These are phyloP conservation scores for Logfia minima DNA, from an alignment of 129 eudicot species.

Conservation along the genomic window DNA sequence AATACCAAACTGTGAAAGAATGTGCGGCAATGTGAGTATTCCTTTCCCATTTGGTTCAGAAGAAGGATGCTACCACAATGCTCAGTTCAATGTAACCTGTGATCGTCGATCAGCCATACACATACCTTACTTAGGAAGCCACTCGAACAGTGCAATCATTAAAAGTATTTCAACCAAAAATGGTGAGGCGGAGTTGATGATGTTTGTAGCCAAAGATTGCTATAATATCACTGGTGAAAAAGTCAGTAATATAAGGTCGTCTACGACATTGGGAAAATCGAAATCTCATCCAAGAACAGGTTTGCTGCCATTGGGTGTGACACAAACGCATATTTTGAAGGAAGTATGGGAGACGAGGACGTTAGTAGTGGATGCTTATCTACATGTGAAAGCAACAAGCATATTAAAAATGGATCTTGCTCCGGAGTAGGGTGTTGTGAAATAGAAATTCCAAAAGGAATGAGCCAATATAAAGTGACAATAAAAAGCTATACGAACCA, in stretches of 20 bases:
- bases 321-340: background rate
- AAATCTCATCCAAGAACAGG: slow-evolving; percentile 26
- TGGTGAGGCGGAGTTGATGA: slow-evolving; percentile 20
- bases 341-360: background rate
- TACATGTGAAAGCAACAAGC: background rate
- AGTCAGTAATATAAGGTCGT: too few species aligned
- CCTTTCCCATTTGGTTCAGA: background rate
- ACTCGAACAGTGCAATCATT: too few species aligned
- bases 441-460: slow-evolving; percentile 21
- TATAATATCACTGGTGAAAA: background rate
- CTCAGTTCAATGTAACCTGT: slow-evolving; percentile 28
- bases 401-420: slow-evolving; percentile 27
- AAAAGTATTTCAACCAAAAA: too few species aligned
- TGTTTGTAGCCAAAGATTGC: slow-evolving; percentile 17
- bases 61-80: slow-evolving; percentile 16
- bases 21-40: background rate
- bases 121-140: too few species aligned
- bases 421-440: slow-evolving; percentile 44
- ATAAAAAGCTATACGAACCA: slow-evolving; percentile 24
- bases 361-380: slow-evolving; percentile 24
- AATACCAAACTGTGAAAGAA: background rate
- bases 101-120: background rate
- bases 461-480: background rate
- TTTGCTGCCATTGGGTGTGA: slow-evolving; percentile 36
- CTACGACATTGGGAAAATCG: too few species aligned